Percentiles rank a stretch among this genome's conserved stretches.
Evolutionary conservation across 306 rosid genomes (phyloP).

Genomic region (Canavalia ensiformis): DNA sequence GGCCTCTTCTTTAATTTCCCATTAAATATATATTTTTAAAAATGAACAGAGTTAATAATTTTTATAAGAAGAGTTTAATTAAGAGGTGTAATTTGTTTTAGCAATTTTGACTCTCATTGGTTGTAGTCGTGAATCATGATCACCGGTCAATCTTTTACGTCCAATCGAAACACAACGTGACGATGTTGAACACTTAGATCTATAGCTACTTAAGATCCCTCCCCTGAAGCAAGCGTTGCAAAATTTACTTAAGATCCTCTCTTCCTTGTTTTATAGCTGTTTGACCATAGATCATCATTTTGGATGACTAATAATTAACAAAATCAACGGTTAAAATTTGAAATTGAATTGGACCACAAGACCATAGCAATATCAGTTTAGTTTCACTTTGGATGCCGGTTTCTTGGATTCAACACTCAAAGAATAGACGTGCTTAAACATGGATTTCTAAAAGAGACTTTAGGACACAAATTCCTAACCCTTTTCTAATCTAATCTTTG

Average conservation of each 20-base stretch:
- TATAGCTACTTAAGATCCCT: slow-evolving; percentile 55
- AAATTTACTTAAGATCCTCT: slow-evolving; percentile 52
- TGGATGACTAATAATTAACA: slow-evolving; percentile 49
- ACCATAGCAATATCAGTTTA: not conserved
- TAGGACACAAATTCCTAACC: slow-evolving; percentile 79
- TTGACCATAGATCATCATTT: slow-evolving; percentile 60
- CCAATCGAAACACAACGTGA: slow-evolving; percentile 29
- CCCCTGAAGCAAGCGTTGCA: slow-evolving; percentile 14
- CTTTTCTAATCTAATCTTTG: slow-evolving; percentile 59
- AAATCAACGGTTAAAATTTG: slow-evolving; percentile 44
- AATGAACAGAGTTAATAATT: not conserved
- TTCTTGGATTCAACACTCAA: slow-evolving; percentile 82
- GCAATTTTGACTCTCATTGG: slow-evolving; percentile 16
- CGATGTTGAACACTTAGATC: slow-evolving; percentile 49
- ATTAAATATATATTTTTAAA: too few relatives aligned
- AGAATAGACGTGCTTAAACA: slow-evolving; percentile 52
- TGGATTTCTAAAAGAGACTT: slow-evolving; percentile 68
- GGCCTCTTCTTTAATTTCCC: too few relatives aligned
- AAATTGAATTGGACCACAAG: slow-evolving; percentile 52
- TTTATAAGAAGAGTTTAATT: not conserved
- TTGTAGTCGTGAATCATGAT: slow-evolving; percentile 40
- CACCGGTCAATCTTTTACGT: slow-evolving; percentile 8
- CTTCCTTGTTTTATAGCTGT: slow-evolving; percentile 43
- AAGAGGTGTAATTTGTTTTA: not conserved
- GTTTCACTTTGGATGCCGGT: slow-evolving; percentile 75